Evolutionary conservation across 257 asterid genomes (phyloP).

Genomic region (Ligustrum vulgare): DNA sequence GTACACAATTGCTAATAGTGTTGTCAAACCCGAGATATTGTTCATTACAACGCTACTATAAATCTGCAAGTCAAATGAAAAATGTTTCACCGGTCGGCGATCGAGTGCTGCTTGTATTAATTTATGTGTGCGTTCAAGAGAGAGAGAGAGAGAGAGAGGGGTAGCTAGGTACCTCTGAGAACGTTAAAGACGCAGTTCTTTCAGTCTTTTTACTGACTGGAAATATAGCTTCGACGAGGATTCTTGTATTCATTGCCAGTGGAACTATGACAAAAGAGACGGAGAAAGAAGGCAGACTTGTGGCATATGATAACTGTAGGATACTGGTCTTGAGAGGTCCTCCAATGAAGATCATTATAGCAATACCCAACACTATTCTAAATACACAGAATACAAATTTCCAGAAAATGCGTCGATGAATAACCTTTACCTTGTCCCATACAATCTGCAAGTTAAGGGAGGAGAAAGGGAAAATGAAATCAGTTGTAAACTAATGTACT

Average conservation of each 20-base stretch:
- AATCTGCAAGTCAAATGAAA: constrained; percentile 33
- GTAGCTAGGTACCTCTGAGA: constrained; percentile 16
- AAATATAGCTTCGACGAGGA: constrained; percentile 15
- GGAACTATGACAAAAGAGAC: constrained; percentile 19
- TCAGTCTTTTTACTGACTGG: constrained; percentile 17
- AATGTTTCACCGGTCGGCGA: background rate
- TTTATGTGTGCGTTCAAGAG: background rate
- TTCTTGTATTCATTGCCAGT: constrained; percentile 20
- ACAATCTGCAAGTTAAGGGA: constrained; percentile 32
- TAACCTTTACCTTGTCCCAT: constrained; percentile 27
- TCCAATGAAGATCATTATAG: background rate
- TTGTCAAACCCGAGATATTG: constrained; percentile 55
- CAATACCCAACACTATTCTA: background rate
- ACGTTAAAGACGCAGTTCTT: constrained; percentile 20
- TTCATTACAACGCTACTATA: constrained; percentile 63
- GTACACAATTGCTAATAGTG: constrained; percentile 45
- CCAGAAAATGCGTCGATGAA: background rate
- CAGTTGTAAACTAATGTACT: too few relatives aligned
- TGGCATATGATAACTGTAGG: constrained; percentile 3
- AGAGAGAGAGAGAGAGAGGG: background rate
- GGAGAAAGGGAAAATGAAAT: background rate
- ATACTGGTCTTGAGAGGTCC: constrained; percentile 7
- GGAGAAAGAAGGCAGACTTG: constrained; percentile 18
- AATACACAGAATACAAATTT: background rate
- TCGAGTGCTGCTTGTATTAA: background rate